Percentiles rank a stretch among this genome's conserved stretches.
phyloP scores from a whole-genome alignment of 345 rosid species.

The Gossypium anomalum region DNA sequence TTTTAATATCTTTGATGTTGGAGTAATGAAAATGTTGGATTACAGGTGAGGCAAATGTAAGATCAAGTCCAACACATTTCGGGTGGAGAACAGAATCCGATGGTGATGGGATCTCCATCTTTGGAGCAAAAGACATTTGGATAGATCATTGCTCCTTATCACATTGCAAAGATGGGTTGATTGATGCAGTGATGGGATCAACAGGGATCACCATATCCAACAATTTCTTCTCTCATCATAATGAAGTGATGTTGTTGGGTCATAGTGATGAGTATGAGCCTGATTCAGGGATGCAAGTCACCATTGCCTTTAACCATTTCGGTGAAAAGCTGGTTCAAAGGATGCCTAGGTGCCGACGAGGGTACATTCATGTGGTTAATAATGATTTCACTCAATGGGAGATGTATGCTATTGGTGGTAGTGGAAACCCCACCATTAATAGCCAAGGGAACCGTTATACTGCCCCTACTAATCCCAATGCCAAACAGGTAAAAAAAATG shows the following conservation, averaged over 20 bases:
- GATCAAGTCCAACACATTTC: slow-evolving; percentile 83
- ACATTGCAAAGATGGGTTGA: slow-evolving; percentile 86
- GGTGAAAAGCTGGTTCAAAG: slow-evolving; percentile 86
- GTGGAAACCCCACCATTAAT: slow-evolving; percentile 90
- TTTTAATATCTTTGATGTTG: too few species aligned
- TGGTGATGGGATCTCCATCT: slow-evolving; percentile 93
- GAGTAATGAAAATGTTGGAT: too few species aligned
- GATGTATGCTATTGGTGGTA: slow-evolving; percentile 98
- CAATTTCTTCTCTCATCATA: slow-evolving; percentile 91
- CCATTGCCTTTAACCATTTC: slow-evolving; percentile 93
- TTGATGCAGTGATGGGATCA: slow-evolving; percentile 93
- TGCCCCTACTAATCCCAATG: slow-evolving; percentile 71
- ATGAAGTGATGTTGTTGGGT: slow-evolving; percentile 94
- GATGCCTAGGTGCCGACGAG: slow-evolving; percentile 89
- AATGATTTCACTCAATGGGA: slow-evolving; percentile 94
- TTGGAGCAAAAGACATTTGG: slow-evolving; percentile 92
- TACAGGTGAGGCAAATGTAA: slow-evolving; percentile 66
- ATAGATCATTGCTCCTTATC: slow-evolving; percentile 93
- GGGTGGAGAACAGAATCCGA: slow-evolving; percentile 80
- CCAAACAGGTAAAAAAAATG: slow-evolving; percentile 63
- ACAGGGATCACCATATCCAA: slow-evolving; percentile 91
- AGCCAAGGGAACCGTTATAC: slow-evolving; percentile 94
- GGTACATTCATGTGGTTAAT: slow-evolving; percentile 92
- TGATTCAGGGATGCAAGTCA: slow-evolving; percentile 91
- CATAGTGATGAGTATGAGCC: slow-evolving; percentile 86